Evolutionary conservation across 2,329 filamentous ascomycete genomes (phyloP), one percentile per base, ranked within the genome.

Genomic region (Alternaria tenuissima): DNA sequence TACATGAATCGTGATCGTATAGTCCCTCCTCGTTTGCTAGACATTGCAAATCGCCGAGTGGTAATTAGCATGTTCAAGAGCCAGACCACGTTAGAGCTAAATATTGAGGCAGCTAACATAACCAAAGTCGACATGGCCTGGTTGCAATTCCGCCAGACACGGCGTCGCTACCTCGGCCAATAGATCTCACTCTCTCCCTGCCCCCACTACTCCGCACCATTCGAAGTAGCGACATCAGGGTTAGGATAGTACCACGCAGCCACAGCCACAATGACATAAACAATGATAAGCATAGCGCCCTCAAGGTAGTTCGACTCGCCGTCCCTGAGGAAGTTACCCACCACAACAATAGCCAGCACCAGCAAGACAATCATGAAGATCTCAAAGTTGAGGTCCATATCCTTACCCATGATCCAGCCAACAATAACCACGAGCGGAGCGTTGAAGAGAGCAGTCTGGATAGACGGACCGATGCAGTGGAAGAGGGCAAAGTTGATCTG

Each of bases 291-390:
- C 20, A 97, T 84, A 22, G 88, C 86, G 1, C 94, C 94, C 76
- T 97, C 94, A 3, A 97, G 85, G 72, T 96, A 97, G 71, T 97
- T 96, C 60, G 88, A 92, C 83, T 95, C 94, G 67, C 92, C 89
- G 74, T 97, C 94, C 28, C 93, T 85, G 55, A 97, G 79, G 77
- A 97, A 96, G 70, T 93, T 92, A 1, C 93, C 92, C 0, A 96
- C 92, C 0, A 94, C 93, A 28, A 97, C 83, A 70, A 97, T 94
- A 20, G 92, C 88, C 30, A 97, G 82, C 55, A 97, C 88, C 11
- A 97, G 82, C 65, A 96, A 84, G 53, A 91, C 86, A 26, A 96
- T 86, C 82, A 95, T 92, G 82, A 97, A 97, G 11, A 93, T 85
- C 68, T 96, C 91, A 76, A 97, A 97, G 76, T 93, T 90, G 42